A percentile compares a stretch with the other conserved stretches of the same genome.
Conservation (phyloP, 306 rosid genomes). For the Rosa rugosa region DNA sequence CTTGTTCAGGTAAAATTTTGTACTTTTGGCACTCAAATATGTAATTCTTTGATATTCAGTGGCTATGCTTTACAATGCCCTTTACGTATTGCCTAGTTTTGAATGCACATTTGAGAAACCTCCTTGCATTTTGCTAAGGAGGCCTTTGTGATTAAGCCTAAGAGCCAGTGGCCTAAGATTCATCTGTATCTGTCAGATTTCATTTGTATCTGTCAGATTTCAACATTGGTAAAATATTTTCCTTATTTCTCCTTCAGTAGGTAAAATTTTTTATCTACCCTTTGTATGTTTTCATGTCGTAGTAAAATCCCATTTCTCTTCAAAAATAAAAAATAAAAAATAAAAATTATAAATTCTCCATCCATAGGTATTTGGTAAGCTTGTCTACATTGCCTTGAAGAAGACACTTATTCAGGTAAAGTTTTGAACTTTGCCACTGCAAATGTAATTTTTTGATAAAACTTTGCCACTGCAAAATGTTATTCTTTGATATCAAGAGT, state of each 20-base stretch:
- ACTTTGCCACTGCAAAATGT: conserved; percentile 4
- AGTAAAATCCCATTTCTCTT: background rate
- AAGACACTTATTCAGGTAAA: conserved; percentile 5
- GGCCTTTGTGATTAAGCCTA: background rate
- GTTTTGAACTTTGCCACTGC: conserved; percentile 2
- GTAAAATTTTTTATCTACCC: background rate
- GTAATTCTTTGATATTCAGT: background rate
- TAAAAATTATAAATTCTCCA: background rate
- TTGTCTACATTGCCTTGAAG: conserved; percentile 10
- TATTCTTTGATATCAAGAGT: background rate
- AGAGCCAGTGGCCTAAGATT: conserved; percentile 2
- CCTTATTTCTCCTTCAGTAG: background rate
- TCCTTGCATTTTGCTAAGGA: background rate
- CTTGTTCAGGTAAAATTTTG: conserved; percentile 80
- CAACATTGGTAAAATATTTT: background rate
- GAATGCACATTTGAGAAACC: background rate
- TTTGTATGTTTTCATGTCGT: background rate
- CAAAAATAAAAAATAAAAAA: background rate
- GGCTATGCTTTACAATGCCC: background rate
- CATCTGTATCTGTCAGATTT: background rate
- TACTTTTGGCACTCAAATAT: conserved; percentile 5
- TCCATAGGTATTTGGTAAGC: conserved; percentile 7
- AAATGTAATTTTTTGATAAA: background rate
- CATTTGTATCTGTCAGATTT: background rate
- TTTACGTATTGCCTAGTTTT: background rate